Conservation (phyloP, 495 filamentous ascomycete genomes). For the Lichenothelia convexa region DNA sequence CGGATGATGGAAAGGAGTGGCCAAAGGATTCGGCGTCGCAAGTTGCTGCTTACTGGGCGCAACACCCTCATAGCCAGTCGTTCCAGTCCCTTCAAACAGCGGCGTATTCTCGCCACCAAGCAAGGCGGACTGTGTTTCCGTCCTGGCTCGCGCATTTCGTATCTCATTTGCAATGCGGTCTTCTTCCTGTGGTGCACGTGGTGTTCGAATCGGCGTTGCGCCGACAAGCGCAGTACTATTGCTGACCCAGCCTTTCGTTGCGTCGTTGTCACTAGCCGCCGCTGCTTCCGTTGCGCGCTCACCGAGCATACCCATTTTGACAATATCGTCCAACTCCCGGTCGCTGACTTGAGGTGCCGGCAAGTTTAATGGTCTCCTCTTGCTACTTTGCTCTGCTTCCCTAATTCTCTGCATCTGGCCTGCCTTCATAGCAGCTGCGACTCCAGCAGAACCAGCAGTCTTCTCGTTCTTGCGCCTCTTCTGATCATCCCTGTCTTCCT, state of each 20-base stretch:
- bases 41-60: conserved; percentile 64
- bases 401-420: conserved; percentile 91
- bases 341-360: conserved; percentile 85
- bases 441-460: conserved; percentile 49
- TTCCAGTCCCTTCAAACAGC: conserved; percentile 58
- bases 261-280: conserved; percentile 63
- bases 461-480: conserved; percentile 83
- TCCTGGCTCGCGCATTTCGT: conserved; percentile 78
- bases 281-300: conserved; percentile 67
- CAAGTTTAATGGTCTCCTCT: conserved; percentile 58
- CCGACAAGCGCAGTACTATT: conserved; percentile 68
- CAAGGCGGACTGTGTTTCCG: conserved; percentile 87
- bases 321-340: conserved; percentile 85
- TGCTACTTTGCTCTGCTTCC: conserved; percentile 92
- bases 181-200: conserved; percentile 74
- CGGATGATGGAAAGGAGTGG: conserved; percentile 68
- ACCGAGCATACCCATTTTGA: conserved; percentile 94
- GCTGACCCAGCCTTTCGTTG: conserved; percentile 67
- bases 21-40: conserved; percentile 84
- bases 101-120: conserved; percentile 89
- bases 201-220: conserved; percentile 78
- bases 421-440: conserved; percentile 80
- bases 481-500: conserved; percentile 54
- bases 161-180: conserved; percentile 95
- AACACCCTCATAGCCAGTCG: conserved; percentile 77